phyloP scores from a whole-genome alignment of 176 grass and related monocot genomes.

The Chloris gayana region DNA sequence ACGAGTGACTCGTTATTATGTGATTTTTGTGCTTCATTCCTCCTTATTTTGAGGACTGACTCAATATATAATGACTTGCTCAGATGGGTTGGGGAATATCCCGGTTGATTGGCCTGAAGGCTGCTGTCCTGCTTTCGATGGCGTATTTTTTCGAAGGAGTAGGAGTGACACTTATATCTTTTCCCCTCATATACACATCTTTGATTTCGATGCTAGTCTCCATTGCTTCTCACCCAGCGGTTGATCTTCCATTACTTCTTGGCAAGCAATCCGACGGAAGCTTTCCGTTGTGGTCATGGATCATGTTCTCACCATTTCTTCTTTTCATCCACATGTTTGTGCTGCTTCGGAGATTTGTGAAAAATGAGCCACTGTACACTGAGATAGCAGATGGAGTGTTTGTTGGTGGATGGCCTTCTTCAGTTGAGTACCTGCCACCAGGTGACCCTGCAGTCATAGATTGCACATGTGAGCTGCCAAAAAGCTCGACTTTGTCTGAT shows the following conservation, averaged over 20 bases:
- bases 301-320: constrained; percentile 79
- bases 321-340: constrained; percentile 73
- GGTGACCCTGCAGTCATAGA: constrained; percentile 78
- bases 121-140: constrained; percentile 47
- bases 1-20: background rate
- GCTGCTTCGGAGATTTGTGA: constrained; percentile 66
- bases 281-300: constrained; percentile 84
- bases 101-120: constrained; percentile 66
- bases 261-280: constrained; percentile 69
- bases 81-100: constrained; percentile 82
- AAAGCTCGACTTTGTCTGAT: constrained; percentile 48
- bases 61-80: constrained; percentile 20
- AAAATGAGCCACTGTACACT: constrained; percentile 73
- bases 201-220: constrained; percentile 64
- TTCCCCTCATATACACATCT: constrained; percentile 63
- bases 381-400: constrained; percentile 77
- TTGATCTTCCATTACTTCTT: constrained; percentile 80
- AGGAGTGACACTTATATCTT: constrained; percentile 46
- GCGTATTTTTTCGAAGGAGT: constrained; percentile 52
- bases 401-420: constrained; percentile 94
- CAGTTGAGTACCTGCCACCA: constrained; percentile 64
- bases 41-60: constrained; percentile 37
- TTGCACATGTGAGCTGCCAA: constrained; percentile 94
- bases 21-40: constrained; percentile 15
- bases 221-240: constrained; percentile 72